Percentiles rank a stretch among this genome's conserved stretches.
These are phyloP conservation scores for Aegilops bicornis DNA, from an alignment of 176 grass and related monocot genomes.

Conservation along the genomic window DNA sequence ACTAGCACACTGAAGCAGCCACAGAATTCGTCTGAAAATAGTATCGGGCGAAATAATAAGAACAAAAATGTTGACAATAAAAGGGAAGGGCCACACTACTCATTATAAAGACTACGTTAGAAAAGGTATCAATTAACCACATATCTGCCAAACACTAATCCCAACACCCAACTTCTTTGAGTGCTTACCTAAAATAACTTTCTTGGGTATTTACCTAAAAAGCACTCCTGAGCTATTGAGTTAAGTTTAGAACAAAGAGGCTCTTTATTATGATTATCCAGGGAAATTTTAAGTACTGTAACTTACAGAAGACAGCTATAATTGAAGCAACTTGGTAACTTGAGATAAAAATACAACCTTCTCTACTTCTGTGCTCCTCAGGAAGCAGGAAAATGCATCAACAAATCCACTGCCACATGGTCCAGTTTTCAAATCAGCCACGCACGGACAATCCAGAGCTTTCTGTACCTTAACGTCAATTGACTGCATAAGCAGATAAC, in stretches of 20 bases:
- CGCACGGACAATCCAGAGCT: constrained; percentile 86
- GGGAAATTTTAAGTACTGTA: background rate
- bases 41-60: background rate
- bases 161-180: too few species aligned
- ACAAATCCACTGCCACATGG: constrained; percentile 79
- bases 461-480: constrained; percentile 78
- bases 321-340: constrained; percentile 12
- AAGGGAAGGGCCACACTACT: background rate
- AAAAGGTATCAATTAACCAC: background rate
- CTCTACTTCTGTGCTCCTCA: constrained; percentile 79
- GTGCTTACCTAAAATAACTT: too few species aligned
- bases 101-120: background rate
- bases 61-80: background rate
- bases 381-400: constrained; percentile 86
- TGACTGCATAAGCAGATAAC: constrained; percentile 59
- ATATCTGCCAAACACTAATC: background rate
- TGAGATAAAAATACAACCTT: constrained; percentile 54
- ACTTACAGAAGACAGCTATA: background rate
- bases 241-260: background rate
- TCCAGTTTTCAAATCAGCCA: constrained; percentile 89
- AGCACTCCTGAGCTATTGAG: background rate
- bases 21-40: background rate
- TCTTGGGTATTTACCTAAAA: too few species aligned
- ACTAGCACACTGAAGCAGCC: background rate
- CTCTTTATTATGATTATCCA: background rate